phyloP scores from a whole-genome alignment of 2,329 filamentous ascomycete genomes.

The Hypoxylon sp. region DNA sequence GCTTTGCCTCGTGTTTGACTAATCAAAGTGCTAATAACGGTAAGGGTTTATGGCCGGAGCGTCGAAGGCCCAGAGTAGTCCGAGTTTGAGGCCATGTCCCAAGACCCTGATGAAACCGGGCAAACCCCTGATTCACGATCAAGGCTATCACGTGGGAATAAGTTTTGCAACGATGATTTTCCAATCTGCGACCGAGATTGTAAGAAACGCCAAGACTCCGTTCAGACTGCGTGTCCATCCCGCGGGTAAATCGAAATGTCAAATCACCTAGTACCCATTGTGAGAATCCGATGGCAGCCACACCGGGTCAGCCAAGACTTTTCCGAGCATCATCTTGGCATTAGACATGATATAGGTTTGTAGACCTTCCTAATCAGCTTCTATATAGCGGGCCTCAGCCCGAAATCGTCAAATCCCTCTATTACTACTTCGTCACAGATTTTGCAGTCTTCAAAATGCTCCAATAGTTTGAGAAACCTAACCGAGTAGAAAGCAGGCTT shows the following conservation, averaged over 20 bases:
- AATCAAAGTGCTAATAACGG: conserved; percentile 23
- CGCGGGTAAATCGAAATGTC: conserved; percentile 21
- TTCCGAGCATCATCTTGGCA: conserved; percentile 13
- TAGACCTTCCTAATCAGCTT: conserved; percentile 12
- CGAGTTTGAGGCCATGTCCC: conserved; percentile 49
- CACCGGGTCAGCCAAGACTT: conserved; percentile 19
- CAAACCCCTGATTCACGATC: conserved; percentile 42
- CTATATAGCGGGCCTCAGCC: conserved; percentile 11
- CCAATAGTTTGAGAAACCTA: conserved; percentile 1
- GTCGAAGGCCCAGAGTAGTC: conserved; percentile 27
- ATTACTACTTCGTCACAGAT: conserved; percentile 18
- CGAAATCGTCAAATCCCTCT: conserved; percentile 21
- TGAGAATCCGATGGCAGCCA: conserved; percentile 17
- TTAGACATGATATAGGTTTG: conserved; percentile 4
- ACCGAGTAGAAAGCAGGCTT: conserved; percentile 8
- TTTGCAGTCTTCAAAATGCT: conserved; percentile 6
- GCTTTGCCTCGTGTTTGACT: conserved; percentile 30
- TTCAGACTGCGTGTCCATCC: conserved; percentile 3
- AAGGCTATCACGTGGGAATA: conserved; percentile 43
- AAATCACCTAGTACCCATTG: conserved; percentile 15
- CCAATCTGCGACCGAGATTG: conserved; percentile 26
- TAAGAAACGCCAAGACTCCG: conserved; percentile 39
- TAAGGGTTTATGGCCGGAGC: conserved; percentile 14
- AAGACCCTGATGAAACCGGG: conserved; percentile 47
- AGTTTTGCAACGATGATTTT: conserved; percentile 14